A percentile compares a stretch with the other conserved stretches of the same genome.
Evolutionary conservation across 2,329 filamentous ascomycete genomes (phyloP).

Genomic region (Trematosphaeria pertusa): DNA sequence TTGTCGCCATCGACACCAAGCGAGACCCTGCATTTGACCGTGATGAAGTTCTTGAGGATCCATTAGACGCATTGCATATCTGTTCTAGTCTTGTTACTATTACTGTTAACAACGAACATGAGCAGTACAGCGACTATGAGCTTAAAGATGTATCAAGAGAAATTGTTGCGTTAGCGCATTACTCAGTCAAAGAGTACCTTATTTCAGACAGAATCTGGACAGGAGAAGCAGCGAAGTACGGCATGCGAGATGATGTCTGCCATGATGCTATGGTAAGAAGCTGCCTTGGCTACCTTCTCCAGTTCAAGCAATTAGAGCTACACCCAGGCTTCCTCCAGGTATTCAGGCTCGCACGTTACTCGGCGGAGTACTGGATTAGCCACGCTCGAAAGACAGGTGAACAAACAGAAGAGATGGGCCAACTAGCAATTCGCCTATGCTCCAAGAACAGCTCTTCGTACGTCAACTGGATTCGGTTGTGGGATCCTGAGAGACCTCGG

Average conservation of each 20-base stretch:
- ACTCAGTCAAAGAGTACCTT: slow-evolving; percentile 38
- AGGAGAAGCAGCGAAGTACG: slow-evolving; percentile 13
- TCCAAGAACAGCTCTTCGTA: slow-evolving; percentile 3
- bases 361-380: slow-evolving; percentile 20
- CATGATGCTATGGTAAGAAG: slow-evolving; percentile 18
- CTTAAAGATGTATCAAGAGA: neutral
- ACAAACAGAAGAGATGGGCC: slow-evolving; percentile 12
- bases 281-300: slow-evolving; percentile 27
- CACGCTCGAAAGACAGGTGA: slow-evolving; percentile 10
- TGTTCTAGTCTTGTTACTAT: slow-evolving; percentile 38
- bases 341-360: slow-evolving; percentile 21
- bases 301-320: slow-evolving; percentile 11
- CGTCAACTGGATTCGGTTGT: slow-evolving; percentile 10
- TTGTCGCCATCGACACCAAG: slow-evolving; percentile 23
- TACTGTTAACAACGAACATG: slow-evolving; percentile 7
- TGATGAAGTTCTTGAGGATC: slow-evolving; percentile 35
- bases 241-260: slow-evolving; percentile 13
- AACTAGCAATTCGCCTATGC: slow-evolving; percentile 1
- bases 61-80: slow-evolving; percentile 25
- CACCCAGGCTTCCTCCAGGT: neutral
- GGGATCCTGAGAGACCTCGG: slow-evolving; percentile 11
- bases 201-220: slow-evolving; percentile 18
- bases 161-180: slow-evolving; percentile 29
- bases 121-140: neutral
- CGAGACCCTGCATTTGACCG: slow-evolving; percentile 29